A percentile compares a stretch with the other conserved stretches of the same genome.
phyloP scores from a whole-genome alignment of 805 yeast genomes.

The Sungouiozyma intestinalis region DNA sequence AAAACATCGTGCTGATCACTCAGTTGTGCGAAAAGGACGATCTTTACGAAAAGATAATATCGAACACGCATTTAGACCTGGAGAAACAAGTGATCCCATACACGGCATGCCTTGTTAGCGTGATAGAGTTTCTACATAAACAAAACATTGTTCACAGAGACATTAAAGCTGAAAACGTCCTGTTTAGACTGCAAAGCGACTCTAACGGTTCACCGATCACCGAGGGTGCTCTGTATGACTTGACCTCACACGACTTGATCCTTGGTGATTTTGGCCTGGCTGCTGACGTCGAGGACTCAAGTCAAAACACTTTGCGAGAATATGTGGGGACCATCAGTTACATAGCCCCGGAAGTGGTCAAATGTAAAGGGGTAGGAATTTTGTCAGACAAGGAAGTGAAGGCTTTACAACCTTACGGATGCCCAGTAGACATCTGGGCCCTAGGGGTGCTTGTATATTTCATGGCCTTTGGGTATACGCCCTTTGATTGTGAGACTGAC shows the following conservation, averaged over 20 bases:
- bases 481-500: conserved; percentile 65
- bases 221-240: conserved; percentile 27
- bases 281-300: conserved; percentile 33
- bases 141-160: conserved; percentile 62
- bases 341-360: conserved; percentile 62
- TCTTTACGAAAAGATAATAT: conserved; percentile 48
- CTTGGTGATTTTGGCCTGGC: conserved; percentile 50
- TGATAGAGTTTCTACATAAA: conserved; percentile 46
- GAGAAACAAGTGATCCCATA: conserved; percentile 42
- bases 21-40: conserved; percentile 64
- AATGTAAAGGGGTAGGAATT: conserved; percentile 27
- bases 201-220: background rate
- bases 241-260: conserved; percentile 26
- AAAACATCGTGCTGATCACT: conserved; percentile 46
- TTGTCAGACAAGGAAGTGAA: conserved; percentile 10
- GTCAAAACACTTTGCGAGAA: conserved; percentile 29
- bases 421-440: conserved; percentile 65
- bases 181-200: conserved; percentile 31
- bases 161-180: conserved; percentile 59
- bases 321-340: conserved; percentile 63
- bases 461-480: conserved; percentile 63
- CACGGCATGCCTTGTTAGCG: conserved; percentile 40
- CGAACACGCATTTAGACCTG: conserved; percentile 33
- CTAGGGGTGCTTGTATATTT: conserved; percentile 64
- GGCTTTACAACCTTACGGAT: conserved; percentile 35